Percentiles rank a stretch among this genome's conserved stretches.
phyloP scores from a whole-genome alignment of 2,329 filamentous ascomycete genomes.

The Passalora sequoiae region DNA sequence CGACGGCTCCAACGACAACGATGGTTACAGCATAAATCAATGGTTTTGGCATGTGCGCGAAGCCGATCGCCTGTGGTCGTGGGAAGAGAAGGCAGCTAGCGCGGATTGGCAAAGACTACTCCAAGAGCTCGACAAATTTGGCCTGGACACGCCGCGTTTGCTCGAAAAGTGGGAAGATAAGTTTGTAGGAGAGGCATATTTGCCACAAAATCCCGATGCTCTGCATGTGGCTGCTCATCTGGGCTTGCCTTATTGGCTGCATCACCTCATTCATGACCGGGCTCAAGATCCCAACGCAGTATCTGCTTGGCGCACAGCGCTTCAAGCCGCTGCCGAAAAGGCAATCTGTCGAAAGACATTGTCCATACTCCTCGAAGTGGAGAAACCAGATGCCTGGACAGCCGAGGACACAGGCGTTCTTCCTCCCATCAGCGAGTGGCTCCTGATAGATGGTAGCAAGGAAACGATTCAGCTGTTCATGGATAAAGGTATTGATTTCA shows the following conservation, averaged over 20 bases:
- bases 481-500: constrained; percentile 7
- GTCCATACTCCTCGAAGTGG: too few species aligned
- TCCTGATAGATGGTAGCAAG: background rate
- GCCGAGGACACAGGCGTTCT: background rate
- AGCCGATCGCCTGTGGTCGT: too few species aligned
- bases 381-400: background rate
- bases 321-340: background rate
- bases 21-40: too few species aligned
- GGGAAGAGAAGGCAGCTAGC: too few species aligned
- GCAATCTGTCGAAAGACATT: background rate
- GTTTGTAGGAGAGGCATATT: too few species aligned
- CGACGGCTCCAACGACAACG: too few species aligned
- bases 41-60: too few species aligned
- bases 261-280: constrained; percentile 13
- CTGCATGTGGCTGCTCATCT: constrained; percentile 15
- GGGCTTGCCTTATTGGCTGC: constrained; percentile 13
- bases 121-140: too few species aligned
- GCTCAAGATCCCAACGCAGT: background rate
- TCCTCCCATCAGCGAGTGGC: background rate
- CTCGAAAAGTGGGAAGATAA: too few species aligned
- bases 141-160: too few species aligned
- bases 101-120: too few species aligned
- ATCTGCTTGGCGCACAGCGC: background rate
- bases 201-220: too few species aligned
- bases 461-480: constrained; percentile 9